phyloP scores from a whole-genome alignment of 2,329 filamentous ascomycete genomes.

The Aspergillus fijiensis region DNA sequence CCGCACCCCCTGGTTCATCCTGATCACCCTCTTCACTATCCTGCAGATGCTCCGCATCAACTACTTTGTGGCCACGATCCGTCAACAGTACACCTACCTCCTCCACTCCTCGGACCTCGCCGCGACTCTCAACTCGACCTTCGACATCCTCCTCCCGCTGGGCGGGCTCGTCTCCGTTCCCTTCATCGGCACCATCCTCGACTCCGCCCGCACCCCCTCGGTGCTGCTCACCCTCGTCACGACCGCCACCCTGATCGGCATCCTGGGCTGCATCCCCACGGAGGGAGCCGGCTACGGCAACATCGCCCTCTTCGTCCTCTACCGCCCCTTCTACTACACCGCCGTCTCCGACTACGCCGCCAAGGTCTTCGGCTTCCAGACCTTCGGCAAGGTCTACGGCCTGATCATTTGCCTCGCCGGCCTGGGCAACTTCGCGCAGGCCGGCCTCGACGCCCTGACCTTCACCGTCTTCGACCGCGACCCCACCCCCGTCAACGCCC shows the following conservation, averaged over 20 bases:
- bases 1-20: slow-evolving; percentile 67
- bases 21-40: slow-evolving; percentile 79
- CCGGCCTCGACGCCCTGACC: slow-evolving; percentile 74
- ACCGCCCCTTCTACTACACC: slow-evolving; percentile 86
- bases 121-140: slow-evolving; percentile 73
- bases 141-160: slow-evolving; percentile 79
- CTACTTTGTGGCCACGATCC: slow-evolving; percentile 86
- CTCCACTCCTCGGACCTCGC: slow-evolving; percentile 63
- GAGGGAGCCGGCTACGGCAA: slow-evolving; percentile 73
- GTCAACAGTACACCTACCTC: slow-evolving; percentile 76
- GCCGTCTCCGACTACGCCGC: slow-evolving; percentile 83
- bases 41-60: slow-evolving; percentile 81
- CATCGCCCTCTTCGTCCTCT: slow-evolving; percentile 75
- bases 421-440: slow-evolving; percentile 79
- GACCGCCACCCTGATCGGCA: slow-evolving; percentile 71
- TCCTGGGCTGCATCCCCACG: slow-evolving; percentile 70
- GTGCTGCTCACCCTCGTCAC: slow-evolving; percentile 70
- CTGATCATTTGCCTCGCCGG: slow-evolving; percentile 84
- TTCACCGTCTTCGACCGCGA: slow-evolving; percentile 70
- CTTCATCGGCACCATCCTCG: slow-evolving; percentile 78
- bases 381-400: slow-evolving; percentile 92
- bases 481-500: slow-evolving; percentile 73
- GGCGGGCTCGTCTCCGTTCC: slow-evolving; percentile 83
- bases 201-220: slow-evolving; percentile 69
- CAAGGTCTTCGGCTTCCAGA: slow-evolving; percentile 89